Base-by-base conservation (phyloP, 331 rosid species). In the Malus hybrid region DNA sequence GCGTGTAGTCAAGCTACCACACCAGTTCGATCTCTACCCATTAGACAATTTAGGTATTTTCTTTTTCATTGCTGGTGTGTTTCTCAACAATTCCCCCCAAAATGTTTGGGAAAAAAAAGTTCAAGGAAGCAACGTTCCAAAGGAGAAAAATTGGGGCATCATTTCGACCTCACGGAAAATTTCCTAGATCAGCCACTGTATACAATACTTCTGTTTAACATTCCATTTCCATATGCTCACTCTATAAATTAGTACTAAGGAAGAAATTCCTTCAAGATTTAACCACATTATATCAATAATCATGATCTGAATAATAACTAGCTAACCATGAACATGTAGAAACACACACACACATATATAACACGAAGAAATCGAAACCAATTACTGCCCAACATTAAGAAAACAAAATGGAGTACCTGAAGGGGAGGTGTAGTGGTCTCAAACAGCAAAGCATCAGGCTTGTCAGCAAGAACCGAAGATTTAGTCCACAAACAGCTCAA, bases 401-500 rank as follows among this genome's bases (percentile, higher is more conserved):
- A 27, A 22, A 39, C 46, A 22, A 39, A 19, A 4, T 67, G 7
- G 19, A 24, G 9, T 64, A 94, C 99, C 99, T 79, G 92, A 81
- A 69, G 55, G 6, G 97, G 97, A 87, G 99, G 99, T 39, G 89
- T 80, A n/a, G 90, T 75, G 3, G 99, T 77, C 79, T 94, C 99
- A 68, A 88, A 94, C 70, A 94, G 61, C 82, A 92, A 76, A 27
- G 97, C 97, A 73, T 94, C 97, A n/a, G 99, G 99, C 62, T 86
- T 87, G 75, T 94, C 99, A 61, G 97, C 97, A 74, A 94, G 92
- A 85, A 94, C 99, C 13, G 88, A 19, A 6, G 99, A 92, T 34
- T 94, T 94, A 71, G 97, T 87, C 99, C 99, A 94, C 82, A 94
- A 87, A 81, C 99, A 94, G 80, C 88, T 92, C 89, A 94, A 80